Conservation (phyloP, 768 basidiomycete genomes). For the Boletus sp. region DNA sequence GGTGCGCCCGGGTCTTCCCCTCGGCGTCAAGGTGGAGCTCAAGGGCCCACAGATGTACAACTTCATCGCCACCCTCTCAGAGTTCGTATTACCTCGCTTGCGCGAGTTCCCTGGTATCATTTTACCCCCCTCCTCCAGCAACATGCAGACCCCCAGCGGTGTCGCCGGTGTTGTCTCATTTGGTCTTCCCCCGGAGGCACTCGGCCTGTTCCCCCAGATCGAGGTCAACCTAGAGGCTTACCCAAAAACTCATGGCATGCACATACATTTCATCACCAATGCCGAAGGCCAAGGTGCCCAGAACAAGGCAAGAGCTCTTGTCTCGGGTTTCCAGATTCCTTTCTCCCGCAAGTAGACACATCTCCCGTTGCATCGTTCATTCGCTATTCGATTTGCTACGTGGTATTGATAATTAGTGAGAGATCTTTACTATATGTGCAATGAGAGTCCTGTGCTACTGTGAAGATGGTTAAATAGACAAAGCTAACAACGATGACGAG, state of each 20-base stretch:
- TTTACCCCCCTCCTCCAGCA: constrained; percentile 72
- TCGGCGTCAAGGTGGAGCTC: constrained; percentile 87
- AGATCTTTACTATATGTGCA: constrained; percentile 23
- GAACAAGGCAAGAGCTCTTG: constrained; percentile 77
- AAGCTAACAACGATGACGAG: constrained; percentile 12
- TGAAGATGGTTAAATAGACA: constrained; percentile 19
- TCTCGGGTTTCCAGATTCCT: constrained; percentile 92
- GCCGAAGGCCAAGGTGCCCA: constrained; percentile 86
- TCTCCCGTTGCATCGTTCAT: not conserved
- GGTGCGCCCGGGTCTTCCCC: constrained; percentile 78
- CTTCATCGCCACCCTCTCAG: constrained; percentile 81
- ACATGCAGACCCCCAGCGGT: constrained; percentile 66
- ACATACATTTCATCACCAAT: constrained; percentile 91
- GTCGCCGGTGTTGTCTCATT: constrained; percentile 88
- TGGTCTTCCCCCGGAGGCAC: constrained; percentile 78
- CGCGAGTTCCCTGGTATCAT: constrained; percentile 85
- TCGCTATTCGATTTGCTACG: constrained; percentile 3
- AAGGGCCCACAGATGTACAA: constrained; percentile 93
- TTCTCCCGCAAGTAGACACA: constrained; percentile 51
- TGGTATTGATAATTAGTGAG: constrained; percentile 25
- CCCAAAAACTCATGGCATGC: constrained; percentile 83
- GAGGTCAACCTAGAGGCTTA: constrained; percentile 93
- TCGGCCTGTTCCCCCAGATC: constrained; percentile 92
- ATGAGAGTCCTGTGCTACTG: constrained; percentile 28
- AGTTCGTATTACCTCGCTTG: constrained; percentile 93